Evolutionary conservation across 441 rosid genomes (phyloP), one percentile per base, ranked within the genome.

Genomic region (Geranium incanum): DNA sequence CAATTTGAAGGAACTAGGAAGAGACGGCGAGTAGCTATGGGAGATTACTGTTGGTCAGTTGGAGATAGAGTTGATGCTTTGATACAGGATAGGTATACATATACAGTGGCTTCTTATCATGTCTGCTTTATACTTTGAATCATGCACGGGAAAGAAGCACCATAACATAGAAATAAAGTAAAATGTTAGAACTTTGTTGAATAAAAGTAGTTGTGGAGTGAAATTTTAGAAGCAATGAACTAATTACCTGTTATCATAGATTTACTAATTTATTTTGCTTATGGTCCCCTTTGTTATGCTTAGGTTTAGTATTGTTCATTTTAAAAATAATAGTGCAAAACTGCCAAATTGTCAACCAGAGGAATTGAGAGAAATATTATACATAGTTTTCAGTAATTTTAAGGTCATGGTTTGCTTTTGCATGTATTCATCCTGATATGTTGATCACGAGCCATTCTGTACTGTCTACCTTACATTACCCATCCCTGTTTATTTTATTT

Each of bases 51-150:
- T 67, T 95, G 99, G 95, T 87, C 90, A 66, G 83, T 89, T 78
- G 99, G 97, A 71, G 97, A 93, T 80, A 88, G 82, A 79, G 94
- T 89, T 36, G 98, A 95, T 77, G 92, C 89, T 66, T 93, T 96
- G 94, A 85, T 91, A 66, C 85, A 77, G 75, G 90, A 91, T 75
- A 86, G 99, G 99, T 95, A 83, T 75, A 66, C 18, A 9, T 72
- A 36, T 48, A 5, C 6, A 15, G 15, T 7, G 43, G 43, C 6
- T 68, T 45, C 36, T 45, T 21, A 23, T 71, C 6, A 19, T 71
- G 12, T 48, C 71, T 66, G 67, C 15, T 39, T 60, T 28, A 37
- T 37, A 8, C n/a, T 13, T 71, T 43, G 52, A 6, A 52, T 13
- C 60, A 52, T 52, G 60, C 60, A 52, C 3, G 19, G 60, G 19